Conservation (phyloP, 2,329 filamentous ascomycete species). For the Monosporascus sp. region DNA sequence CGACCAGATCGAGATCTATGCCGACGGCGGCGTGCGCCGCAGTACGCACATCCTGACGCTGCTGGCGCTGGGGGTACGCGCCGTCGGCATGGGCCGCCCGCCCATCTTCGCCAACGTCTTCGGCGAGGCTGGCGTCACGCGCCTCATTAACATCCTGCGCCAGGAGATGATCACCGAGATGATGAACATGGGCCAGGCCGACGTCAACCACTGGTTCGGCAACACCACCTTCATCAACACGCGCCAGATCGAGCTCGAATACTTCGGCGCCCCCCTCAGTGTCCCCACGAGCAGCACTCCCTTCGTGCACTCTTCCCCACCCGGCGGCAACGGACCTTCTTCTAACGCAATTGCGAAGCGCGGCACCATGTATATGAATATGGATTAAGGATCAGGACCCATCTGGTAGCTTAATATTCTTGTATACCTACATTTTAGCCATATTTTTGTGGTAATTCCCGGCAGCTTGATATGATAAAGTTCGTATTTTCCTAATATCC, state of each 20-base stretch:
- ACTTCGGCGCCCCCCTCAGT: conserved; percentile 2
- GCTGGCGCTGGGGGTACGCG: conserved; percentile 29
- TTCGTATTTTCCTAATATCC: no score
- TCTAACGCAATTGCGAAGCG: no score
- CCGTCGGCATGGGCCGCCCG: conserved; percentile 36
- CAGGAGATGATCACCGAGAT: conserved; percentile 31
- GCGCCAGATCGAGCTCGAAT: conserved; percentile 6
- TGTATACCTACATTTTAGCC: no score
- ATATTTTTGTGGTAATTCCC: no score
- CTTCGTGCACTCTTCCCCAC: background rate
- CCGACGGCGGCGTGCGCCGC: conserved; percentile 30
- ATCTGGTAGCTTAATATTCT: no score
- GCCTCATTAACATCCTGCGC: conserved; percentile 38
- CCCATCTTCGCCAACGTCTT: conserved; percentile 46
- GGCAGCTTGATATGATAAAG: no score
- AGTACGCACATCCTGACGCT: conserved; percentile 29
- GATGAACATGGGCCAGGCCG: conserved; percentile 4
- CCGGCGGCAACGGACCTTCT: background rate
- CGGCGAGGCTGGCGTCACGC: conserved; percentile 38
- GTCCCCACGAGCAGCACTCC: background rate
- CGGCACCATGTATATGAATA: no score
- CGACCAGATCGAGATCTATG: conserved; percentile 25
- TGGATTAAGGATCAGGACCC: no score
- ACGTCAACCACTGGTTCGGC: conserved; percentile 4
- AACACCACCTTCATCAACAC: conserved; percentile 7